phyloP scores from a whole-genome alignment of 1,284 basidiomycete genomes.

The Cystobasidiaceae sp. region DNA sequence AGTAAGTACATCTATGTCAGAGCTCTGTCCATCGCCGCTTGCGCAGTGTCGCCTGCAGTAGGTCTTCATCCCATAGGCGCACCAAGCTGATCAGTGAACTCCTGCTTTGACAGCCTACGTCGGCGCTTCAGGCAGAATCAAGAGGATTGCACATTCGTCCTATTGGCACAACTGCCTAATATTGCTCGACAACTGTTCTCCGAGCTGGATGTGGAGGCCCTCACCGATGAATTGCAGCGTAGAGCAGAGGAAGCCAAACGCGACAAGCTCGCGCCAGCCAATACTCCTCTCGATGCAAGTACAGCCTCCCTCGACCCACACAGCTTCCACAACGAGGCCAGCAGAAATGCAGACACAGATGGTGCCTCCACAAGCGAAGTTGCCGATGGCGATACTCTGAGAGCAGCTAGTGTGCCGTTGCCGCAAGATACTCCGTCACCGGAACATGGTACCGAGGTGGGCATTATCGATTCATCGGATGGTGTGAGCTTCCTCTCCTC shows the following conservation, averaged over 20 bases:
- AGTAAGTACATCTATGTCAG: slow-evolving; percentile 56
- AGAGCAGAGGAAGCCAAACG: slow-evolving; percentile 15
- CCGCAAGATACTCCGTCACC: no score
- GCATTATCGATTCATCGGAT: no score
- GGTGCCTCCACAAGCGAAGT: not conserved
- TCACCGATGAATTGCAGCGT: slow-evolving; percentile 60
- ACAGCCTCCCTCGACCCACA: slow-evolving; percentile 4
- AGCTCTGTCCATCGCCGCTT: not conserved
- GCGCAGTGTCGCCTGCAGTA: not conserved
- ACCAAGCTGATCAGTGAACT: not conserved
- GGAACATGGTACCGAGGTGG: no score
- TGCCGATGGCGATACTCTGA: no score
- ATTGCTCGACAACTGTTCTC: slow-evolving; percentile 65
- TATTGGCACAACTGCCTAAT: slow-evolving; percentile 71
- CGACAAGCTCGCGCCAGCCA: slow-evolving; percentile 10
- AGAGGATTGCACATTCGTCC: slow-evolving; percentile 73
- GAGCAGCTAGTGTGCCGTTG: no score
- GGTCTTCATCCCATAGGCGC: not conserved
- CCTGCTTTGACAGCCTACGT: slow-evolving; percentile 55
- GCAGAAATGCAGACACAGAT: no score
- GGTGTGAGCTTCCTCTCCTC: no score
- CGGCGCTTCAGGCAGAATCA: slow-evolving; percentile 74
- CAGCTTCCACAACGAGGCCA: no score
- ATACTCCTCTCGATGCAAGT: not conserved
- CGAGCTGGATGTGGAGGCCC: slow-evolving; percentile 73